Percentiles rank a stretch among this genome's conserved stretches.
Evolutionary conservation across 31 red algal species (phyloP).

Genomic region (Bonnemaisonia californica): DNA sequence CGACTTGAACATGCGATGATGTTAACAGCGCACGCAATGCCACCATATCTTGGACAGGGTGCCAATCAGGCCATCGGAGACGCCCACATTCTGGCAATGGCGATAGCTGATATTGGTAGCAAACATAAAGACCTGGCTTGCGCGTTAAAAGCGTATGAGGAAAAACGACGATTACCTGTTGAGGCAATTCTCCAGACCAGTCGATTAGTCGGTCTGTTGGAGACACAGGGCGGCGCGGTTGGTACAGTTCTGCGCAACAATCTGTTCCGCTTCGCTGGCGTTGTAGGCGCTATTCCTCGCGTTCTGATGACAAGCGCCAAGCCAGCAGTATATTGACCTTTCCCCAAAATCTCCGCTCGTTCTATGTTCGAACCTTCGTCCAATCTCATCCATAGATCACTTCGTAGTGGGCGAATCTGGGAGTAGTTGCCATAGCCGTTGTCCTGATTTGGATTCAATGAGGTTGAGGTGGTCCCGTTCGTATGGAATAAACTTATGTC

Average conservation of each 20-base stretch:
- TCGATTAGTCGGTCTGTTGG: slow-evolving; percentile 43
- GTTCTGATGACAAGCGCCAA: slow-evolving; percentile 32
- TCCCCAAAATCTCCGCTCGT: too few species aligned
- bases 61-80: slow-evolving; percentile 81
- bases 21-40: slow-evolving; percentile 77
- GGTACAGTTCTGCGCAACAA: slow-evolving; percentile 34
- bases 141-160: slow-evolving; percentile 40
- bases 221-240: slow-evolving; percentile 43
- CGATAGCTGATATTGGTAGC: slow-evolving; percentile 34
- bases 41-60: slow-evolving; percentile 78
- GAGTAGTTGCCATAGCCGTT: too few species aligned
- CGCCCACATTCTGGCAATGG: slow-evolving; percentile 46
- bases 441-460: too few species aligned
- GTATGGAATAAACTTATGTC: too few species aligned
- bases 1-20: not conserved
- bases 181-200: slow-evolving; percentile 47
- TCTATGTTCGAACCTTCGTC: too few species aligned
- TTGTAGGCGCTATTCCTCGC: slow-evolving; percentile 21
- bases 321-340: slow-evolving; percentile 27
- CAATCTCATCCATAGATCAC: too few species aligned
- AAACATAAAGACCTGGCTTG: slow-evolving; percentile 2
- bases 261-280: slow-evolving; percentile 49
- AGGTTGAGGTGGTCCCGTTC: too few species aligned
- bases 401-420: too few species aligned
- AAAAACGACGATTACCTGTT: slow-evolving; percentile 18